Evolutionary conservation across 1,139 yeast species (phyloP).

Genomic region (Diutina catenulata): DNA sequence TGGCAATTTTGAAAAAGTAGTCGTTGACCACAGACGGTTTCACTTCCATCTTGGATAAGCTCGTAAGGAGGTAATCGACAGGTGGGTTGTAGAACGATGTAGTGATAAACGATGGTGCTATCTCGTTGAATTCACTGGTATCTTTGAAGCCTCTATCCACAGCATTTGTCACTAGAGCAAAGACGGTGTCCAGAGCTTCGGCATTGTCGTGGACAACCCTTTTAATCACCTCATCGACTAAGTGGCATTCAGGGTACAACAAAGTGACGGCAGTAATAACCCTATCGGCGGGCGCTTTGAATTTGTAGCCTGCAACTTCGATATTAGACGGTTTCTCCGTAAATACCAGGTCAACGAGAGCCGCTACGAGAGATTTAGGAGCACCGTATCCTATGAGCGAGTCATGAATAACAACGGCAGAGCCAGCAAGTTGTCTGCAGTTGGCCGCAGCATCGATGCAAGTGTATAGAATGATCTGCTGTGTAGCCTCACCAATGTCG

Average conservation of each 20-base stretch:
- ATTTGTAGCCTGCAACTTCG: slow-evolving; percentile 7
- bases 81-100: background rate
- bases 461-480: background rate
- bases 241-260: background rate
- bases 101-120: background rate
- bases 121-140: background rate
- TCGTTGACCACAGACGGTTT: background rate
- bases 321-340: no score
- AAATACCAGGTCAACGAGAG: background rate
- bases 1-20: background rate
- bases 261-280: background rate
- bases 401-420: background rate
- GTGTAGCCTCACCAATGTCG: background rate
- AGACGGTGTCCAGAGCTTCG: background rate
- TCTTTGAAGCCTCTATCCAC: no score
- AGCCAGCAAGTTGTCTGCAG: background rate
- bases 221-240: background rate
- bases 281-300: slow-evolving; percentile 7
- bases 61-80: background rate
- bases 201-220: background rate
- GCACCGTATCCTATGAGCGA: background rate
- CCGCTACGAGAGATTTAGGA: background rate
- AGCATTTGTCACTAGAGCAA: background rate
- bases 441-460: background rate
- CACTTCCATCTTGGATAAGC: background rate